Evolutionary conservation across 805 yeast genomes (phyloP), one percentile per base, ranked within the genome.

Genomic region (Metahyphopichia silvanorum): DNA sequence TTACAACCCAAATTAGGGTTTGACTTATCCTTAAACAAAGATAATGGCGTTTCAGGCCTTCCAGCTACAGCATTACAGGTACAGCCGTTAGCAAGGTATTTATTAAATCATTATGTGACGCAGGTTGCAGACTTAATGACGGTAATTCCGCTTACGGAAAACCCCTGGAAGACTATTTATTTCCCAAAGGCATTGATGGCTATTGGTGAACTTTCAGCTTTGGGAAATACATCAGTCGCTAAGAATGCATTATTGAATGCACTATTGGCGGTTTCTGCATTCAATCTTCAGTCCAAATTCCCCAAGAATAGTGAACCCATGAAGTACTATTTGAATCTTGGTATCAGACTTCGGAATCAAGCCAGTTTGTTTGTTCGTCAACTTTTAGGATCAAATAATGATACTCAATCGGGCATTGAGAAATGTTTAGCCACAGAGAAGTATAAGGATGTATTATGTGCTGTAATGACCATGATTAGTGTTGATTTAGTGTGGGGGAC

Each of bases 401-500:
- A 57, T 29, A 45, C 55, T 18, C 54, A 50, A 25, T 42, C 57
- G 14, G 50, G 73, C 51, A 39, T 74, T 49, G 54, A 78, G 68
- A 49, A 71, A 65, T 37, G 68, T 64, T 44, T 61, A 39, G 34
- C 86, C 13, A 56, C 60, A 24, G 72, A 83, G 48, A 82, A 83
- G 52, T 86, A 87, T 55, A 86, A 87, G 51, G 95, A 86, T 51
- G 84, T 86, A 4, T 55, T 87, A 17, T 83, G 86, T 31, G 93
- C 95, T 1, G 79, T 85, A 15, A 68, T 87, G 53, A 80, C 93
- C 2, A 85, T 86, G 95, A 86, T 82, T 29, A 79, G 89, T 5
- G 84, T 87, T 32, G 95, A 87, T 59, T 80, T 86, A 32, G 89
- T 86, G 11, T 83, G 94, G 86, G 95, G 96, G 3, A 79, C 91